Evolutionary conservation across 2,329 filamentous ascomycete genomes (phyloP).

Genomic region (Chaetothyriales sp.): DNA sequence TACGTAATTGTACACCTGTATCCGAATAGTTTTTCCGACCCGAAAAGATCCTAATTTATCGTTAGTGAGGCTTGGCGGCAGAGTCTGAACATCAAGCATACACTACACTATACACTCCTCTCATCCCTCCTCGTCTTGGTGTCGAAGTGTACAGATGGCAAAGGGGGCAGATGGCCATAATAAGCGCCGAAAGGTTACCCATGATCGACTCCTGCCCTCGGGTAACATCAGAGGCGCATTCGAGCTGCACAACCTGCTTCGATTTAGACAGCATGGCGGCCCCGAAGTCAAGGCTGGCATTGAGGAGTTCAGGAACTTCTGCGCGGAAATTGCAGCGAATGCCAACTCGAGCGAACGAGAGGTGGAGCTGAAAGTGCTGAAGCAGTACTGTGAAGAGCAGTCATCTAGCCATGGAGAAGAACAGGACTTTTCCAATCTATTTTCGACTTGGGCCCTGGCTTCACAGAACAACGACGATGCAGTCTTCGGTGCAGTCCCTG

Average conservation of each 20-base stretch:
- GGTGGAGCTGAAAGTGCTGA: constrained; percentile 29
- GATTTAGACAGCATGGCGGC: constrained; percentile 3
- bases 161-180: background rate
- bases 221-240: constrained; percentile 32
- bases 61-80: background rate
- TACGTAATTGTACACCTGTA: no score
- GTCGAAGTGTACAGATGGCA: background rate
- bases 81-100: background rate
- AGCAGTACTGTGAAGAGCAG: constrained; percentile 38
- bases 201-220: background rate
- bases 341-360: constrained; percentile 24
- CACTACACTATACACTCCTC: background rate
- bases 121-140: background rate
- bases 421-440: constrained; percentile 56
- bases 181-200: background rate
- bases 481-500: constrained; percentile 63
- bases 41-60: no score
- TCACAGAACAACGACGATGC: constrained; percentile 65
- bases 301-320: constrained; percentile 30
- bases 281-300: constrained; percentile 22
- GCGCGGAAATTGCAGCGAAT: constrained; percentile 24
- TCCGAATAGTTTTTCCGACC: no score
- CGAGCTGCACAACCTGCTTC: constrained; percentile 41
- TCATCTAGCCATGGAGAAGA: constrained; percentile 40
- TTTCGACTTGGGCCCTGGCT: constrained; percentile 78